Evolutionary conservation across 169 alveolate genomes (phyloP).

Genomic region (Cryptosporidium sp.): DNA sequence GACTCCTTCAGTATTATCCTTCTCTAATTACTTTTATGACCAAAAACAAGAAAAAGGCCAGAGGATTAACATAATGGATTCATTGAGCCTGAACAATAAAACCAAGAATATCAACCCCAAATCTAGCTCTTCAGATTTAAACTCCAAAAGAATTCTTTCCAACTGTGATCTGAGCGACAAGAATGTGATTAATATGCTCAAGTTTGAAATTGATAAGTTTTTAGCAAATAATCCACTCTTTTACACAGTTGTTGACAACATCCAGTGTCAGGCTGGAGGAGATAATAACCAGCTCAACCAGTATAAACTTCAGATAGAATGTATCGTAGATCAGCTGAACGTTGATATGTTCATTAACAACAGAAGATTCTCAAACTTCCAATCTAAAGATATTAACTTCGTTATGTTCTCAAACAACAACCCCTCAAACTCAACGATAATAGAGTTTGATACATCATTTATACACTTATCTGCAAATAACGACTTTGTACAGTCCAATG

Average conservation of each 20-base stretch:
- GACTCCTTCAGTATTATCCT: slow-evolving; percentile 36
- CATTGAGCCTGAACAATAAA: background rate
- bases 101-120: background rate
- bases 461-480: slow-evolving; percentile 28
- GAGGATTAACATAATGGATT: background rate
- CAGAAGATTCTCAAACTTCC: slow-evolving; percentile 36
- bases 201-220: slow-evolving; percentile 54
- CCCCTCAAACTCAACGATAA: slow-evolving; percentile 15
- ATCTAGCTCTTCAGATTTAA: background rate
- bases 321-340: slow-evolving; percentile 25
- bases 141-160: background rate
- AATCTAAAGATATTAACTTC: slow-evolving; percentile 43
- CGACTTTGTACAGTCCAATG: slow-evolving; percentile 1
- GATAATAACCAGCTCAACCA: background rate
- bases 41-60: slow-evolving; percentile 1
- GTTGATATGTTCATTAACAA: slow-evolving; percentile 37
- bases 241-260: slow-evolving; percentile 50
- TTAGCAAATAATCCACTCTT: slow-evolving; percentile 39
- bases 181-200: slow-evolving; percentile 27
- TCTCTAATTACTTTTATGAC: slow-evolving; percentile 25
- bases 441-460: slow-evolving; percentile 58
- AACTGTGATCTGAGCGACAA: slow-evolving; percentile 21
- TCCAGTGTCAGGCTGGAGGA: slow-evolving; percentile 18
- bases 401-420: slow-evolving; percentile 30
- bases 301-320: slow-evolving; percentile 43